Base-by-base conservation (phyloP, 2,329 filamentous ascomycete species). In the Ceratocystis variospora region DNA sequence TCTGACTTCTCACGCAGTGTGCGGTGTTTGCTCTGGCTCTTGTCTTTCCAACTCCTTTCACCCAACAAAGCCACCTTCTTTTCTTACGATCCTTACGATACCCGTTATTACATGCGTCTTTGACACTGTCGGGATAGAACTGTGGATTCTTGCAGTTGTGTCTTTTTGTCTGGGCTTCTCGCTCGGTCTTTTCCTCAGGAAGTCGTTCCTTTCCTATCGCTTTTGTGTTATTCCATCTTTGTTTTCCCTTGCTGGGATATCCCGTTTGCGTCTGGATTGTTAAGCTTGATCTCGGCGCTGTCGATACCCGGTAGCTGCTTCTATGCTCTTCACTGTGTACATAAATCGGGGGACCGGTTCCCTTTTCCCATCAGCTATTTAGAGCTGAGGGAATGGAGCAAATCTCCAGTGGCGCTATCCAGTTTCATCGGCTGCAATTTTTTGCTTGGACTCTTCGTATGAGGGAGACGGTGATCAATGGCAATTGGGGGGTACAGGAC, bases 41-140 rank as follows among this genome's bases (percentile, higher is more conserved):
- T 59, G 12, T 59, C 2, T 59, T 50, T 55, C 22, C 46, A 33
- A 25, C 19, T 17, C 15, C 15, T 59, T 41, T 25, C 19, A 10
- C 10, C 33, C 63, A 45, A 66, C 33, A 22, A 28, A 46, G 10
- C 61, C 44, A 61, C 48, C 59, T 67, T 66, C 53, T 33, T 53
- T 66, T 64, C 67, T 68, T 66, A 68, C 67, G 67, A 68, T 66
- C 67, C 64, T 68, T 68, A 68, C 67, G 67, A 68, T 66, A 66
- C 67, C 64, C 33, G 55, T 68, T 68, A 46, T 62, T 62, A 62
- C 19, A 62, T 62, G 63, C 63, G 44, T 67, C 48, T 67, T 61
- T 64, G 44, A 31, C 61, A 50, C 33, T 31, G 37, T 61, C 50
- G 44, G 63, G 50, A 59, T 45, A 45, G 50, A 59, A 37, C 55